Percentiles rank a stretch among this genome's conserved stretches.
phyloP scores from a whole-genome alignment of 1,284 basidiomycete genomes.

The Polyporus tsugae region DNA sequence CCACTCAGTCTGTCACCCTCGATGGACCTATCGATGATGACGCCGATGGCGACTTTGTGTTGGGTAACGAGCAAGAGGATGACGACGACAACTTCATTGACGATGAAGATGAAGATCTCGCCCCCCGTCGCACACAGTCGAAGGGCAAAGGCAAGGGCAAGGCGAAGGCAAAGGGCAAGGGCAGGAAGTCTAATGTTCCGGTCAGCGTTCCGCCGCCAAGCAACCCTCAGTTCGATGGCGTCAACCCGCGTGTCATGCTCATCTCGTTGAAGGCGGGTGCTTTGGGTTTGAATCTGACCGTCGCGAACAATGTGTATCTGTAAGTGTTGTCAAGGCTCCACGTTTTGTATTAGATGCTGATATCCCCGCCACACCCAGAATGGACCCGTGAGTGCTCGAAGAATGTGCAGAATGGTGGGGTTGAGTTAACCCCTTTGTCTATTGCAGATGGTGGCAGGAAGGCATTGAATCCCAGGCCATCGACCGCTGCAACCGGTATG shows the following conservation, averaged over 20 bases:
- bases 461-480: slow-evolving; percentile 92
- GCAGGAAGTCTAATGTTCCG: slow-evolving; percentile 23
- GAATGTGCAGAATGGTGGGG: neutral
- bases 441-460: slow-evolving; percentile 54
- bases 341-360: neutral
- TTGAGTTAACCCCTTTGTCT: neutral
- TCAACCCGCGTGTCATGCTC: slow-evolving; percentile 82
- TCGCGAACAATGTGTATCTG: slow-evolving; percentile 91
- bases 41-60: slow-evolving; percentile 43
- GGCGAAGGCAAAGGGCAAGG: slow-evolving; percentile 49
- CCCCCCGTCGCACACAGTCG: slow-evolving; percentile 42
- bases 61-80: slow-evolving; percentile 41
- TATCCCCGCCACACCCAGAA: slow-evolving; percentile 49
- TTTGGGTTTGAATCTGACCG: slow-evolving; percentile 87
- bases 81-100: slow-evolving; percentile 53
- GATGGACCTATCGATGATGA: slow-evolving; percentile 35
- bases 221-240: slow-evolving; percentile 34
- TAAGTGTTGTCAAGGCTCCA: slow-evolving; percentile 49
- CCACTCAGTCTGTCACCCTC: slow-evolving; percentile 26
- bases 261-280: slow-evolving; percentile 88
- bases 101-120: slow-evolving; percentile 49
- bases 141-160: slow-evolving; percentile 51
- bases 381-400: slow-evolving; percentile 78
- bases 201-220: slow-evolving; percentile 5
- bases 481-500: slow-evolving; percentile 75